Evolutionary conservation across 2,329 filamentous ascomycete species (phyloP).

Genomic region (Aspergillus udagawae): DNA sequence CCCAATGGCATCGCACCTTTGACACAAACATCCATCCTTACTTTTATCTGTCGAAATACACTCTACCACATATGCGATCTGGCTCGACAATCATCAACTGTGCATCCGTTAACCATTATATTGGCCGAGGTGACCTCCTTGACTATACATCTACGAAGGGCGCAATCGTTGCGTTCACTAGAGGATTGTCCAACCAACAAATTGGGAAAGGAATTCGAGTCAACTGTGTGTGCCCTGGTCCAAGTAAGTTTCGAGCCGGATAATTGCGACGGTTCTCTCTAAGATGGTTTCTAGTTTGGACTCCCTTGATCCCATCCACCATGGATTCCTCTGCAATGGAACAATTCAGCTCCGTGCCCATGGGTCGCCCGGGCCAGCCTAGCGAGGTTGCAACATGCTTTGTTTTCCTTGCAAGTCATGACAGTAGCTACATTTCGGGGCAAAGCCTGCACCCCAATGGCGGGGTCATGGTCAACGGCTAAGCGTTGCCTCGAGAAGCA

Average conservation of each 20-base stretch:
- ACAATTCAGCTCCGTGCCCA: constrained; percentile 65
- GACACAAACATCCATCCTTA: constrained; percentile 78
- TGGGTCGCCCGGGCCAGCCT: constrained; percentile 74
- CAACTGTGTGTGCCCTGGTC: constrained; percentile 72
- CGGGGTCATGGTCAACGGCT: constrained; percentile 52
- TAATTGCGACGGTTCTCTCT: not conserved
- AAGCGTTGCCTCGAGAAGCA: constrained; percentile 3
- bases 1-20: constrained; percentile 77
- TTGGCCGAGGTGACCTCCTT: constrained; percentile 73
- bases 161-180: constrained; percentile 74
- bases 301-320: constrained; percentile 67
- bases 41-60: constrained; percentile 77
- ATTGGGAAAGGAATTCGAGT: constrained; percentile 68
- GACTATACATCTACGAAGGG: constrained; percentile 75
- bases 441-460: constrained; percentile 66
- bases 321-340: constrained; percentile 69
- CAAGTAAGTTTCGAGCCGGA: constrained; percentile 37
- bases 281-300: constrained; percentile 56
- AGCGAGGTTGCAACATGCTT: constrained; percentile 78
- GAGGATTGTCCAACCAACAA: constrained; percentile 71
- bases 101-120: constrained; percentile 77
- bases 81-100: constrained; percentile 82
- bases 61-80: constrained; percentile 67
- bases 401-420: constrained; percentile 72
- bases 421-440: constrained; percentile 70